Conservation (phyloP, 129 eudicot species). For the Rutidosis leptorrhynchoides region DNA sequence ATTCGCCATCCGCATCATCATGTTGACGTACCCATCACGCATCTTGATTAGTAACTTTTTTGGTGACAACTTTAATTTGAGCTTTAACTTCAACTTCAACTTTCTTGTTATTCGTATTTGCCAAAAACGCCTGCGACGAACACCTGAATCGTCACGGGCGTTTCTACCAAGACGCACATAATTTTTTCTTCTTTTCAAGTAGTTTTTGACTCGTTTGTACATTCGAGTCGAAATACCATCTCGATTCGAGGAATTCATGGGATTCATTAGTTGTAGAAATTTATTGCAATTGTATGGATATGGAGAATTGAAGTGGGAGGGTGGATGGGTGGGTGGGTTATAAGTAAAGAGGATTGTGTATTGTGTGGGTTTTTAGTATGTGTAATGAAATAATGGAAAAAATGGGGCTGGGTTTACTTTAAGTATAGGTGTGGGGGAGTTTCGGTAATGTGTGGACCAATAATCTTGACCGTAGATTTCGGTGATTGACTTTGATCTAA, state of each 20-base stretch:
- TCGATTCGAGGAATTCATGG: conserved; percentile 26
- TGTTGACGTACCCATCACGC: conserved; percentile 39
- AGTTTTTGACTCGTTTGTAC: conserved; percentile 55
- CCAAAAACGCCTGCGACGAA: conserved; percentile 30
- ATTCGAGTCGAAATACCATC: conserved; percentile 50
- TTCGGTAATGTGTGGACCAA: neutral
- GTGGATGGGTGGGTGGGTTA: neutral
- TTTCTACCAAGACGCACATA: conserved; percentile 43
- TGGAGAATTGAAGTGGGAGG: neutral
- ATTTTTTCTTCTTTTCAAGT: conserved; percentile 60
- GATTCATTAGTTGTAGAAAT: neutral
- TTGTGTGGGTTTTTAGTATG: neutral
- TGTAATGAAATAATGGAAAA: neutral
- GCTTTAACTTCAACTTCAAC: conserved; percentile 36
- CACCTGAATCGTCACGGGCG: conserved; percentile 14
- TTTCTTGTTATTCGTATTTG: conserved; percentile 15
- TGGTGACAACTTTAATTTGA: conserved; percentile 38
- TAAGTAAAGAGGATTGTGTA: neutral
- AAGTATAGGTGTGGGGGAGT: neutral
- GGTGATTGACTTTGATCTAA: neutral
- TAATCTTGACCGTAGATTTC: neutral
- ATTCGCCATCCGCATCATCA: conserved; percentile 45
- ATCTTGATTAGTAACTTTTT: conserved; percentile 33
- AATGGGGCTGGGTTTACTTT: neutral
- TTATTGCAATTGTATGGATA: neutral